These are phyloP conservation scores for Gloeostereum incarnatum DNA, from an alignment of 768 basidiomycete genomes.

Conservation along the genomic window DNA sequence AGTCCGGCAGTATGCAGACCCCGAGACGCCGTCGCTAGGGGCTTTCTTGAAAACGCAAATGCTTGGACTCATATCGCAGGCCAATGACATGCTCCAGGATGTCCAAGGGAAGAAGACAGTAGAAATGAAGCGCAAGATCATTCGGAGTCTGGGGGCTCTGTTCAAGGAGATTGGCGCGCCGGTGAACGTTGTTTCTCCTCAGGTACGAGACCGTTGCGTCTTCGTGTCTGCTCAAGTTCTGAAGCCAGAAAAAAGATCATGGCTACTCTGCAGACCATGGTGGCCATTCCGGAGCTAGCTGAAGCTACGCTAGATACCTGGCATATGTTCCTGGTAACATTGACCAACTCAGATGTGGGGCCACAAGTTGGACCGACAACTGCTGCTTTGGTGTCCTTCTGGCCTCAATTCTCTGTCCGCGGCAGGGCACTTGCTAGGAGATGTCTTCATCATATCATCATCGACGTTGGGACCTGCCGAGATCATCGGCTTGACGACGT, in stretches of 20 bases:
- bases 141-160: constrained; percentile 70
- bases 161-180: constrained; percentile 61
- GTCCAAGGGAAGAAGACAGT: constrained; percentile 68
- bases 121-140: constrained; percentile 61
- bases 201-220: constrained; percentile 47
- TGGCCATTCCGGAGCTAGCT: constrained; percentile 66
- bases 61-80: constrained; percentile 74
- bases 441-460: constrained; percentile 63
- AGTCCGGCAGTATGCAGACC: constrained; percentile 35
- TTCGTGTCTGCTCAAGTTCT: neutral
- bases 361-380: constrained; percentile 83
- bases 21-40: constrained; percentile 30
- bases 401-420: constrained; percentile 50
- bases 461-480: constrained; percentile 48
- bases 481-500: constrained; percentile 61
- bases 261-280: constrained; percentile 89
- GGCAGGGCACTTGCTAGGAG: constrained; percentile 45
- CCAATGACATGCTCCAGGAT: constrained; percentile 85
- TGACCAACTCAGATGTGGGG: constrained; percentile 63
- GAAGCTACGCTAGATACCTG: constrained; percentile 76
- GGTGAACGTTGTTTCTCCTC: constrained; percentile 74
- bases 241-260: constrained; percentile 55
- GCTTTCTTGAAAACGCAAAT: constrained; percentile 66
- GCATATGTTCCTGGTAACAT: constrained; percentile 62
- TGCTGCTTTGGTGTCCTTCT: constrained; percentile 73